A percentile compares a stretch with the other conserved stretches of the same genome.
Evolutionary conservation across 2,329 filamentous ascomycete species (phyloP).

Genomic region (Phaeosphaeriaceae sp.): DNA sequence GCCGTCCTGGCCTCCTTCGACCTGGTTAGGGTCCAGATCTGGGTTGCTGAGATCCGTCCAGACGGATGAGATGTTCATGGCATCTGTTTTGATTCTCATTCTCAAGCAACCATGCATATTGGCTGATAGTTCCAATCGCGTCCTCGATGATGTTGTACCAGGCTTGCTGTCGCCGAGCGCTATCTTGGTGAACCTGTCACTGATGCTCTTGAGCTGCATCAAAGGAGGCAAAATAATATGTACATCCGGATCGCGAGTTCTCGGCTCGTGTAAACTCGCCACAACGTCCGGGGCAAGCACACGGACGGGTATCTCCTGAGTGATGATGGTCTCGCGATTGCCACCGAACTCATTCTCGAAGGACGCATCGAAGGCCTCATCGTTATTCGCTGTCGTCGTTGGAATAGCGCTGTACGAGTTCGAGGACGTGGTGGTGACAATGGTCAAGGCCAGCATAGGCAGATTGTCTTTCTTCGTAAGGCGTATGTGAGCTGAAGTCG

Average conservation of each 20-base stretch:
- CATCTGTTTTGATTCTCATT: slow-evolving; percentile 81
- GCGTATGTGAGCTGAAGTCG: slow-evolving; percentile 81
- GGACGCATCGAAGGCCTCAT: slow-evolving; percentile 34
- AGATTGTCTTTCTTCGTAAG: slow-evolving; percentile 91
- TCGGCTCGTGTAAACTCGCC: slow-evolving; percentile 92
- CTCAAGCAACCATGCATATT: slow-evolving; percentile 93
- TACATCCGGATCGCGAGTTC: slow-evolving; percentile 88
- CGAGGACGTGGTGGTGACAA: slow-evolving; percentile 73
- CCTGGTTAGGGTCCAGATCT: slow-evolving; percentile 78
- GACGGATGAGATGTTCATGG: slow-evolving; percentile 81
- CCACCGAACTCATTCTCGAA: slow-evolving; percentile 40
- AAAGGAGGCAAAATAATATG: slow-evolving; percentile 90
- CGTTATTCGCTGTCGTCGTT: slow-evolving; percentile 30
- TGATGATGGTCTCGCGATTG: slow-evolving; percentile 89
- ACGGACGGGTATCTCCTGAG: slow-evolving; percentile 93
- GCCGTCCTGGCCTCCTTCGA: slow-evolving; percentile 68
- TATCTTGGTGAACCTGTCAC: slow-evolving; percentile 92
- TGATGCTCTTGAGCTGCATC: slow-evolving; percentile 89
- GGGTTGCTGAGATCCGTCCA: slow-evolving; percentile 91
- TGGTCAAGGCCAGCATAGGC: slow-evolving; percentile 87
- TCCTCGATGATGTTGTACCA: slow-evolving; percentile 40
- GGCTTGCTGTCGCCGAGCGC: slow-evolving; percentile 52
- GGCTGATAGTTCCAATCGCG: slow-evolving; percentile 81
- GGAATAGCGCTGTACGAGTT: slow-evolving; percentile 52
- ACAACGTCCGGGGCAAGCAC: slow-evolving; percentile 84